Conservation (phyloP, 176 grass and related monocot species). For the Oryza meridionalis region DNA sequence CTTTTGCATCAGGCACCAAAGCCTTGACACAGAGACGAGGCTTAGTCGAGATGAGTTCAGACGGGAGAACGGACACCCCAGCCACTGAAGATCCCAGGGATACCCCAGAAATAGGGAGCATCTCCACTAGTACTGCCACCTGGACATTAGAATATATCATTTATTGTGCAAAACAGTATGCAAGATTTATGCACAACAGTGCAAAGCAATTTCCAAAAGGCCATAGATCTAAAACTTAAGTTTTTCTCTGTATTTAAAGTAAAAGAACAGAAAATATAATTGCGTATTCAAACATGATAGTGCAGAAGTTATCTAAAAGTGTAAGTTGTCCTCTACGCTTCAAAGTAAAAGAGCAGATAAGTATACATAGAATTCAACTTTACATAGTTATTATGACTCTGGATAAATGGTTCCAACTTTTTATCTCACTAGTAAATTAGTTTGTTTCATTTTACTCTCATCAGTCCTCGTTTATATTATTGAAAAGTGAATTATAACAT, state of each 20-base stretch:
- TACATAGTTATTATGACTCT: not conserved
- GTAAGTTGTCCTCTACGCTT: not conserved
- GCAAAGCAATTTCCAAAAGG: not conserved
- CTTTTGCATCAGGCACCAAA: conserved; percentile 63
- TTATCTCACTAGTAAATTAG: not conserved
- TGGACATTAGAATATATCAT: conserved; percentile 34
- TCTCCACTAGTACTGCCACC: conserved; percentile 83
- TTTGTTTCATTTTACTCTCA: not conserved
- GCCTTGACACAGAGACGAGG: conserved; percentile 64
- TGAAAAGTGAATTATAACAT: not conserved
- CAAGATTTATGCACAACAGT: not conserved
- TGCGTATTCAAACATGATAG: not conserved
- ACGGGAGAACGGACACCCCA: conserved; percentile 62
- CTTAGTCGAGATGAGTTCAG: conserved; percentile 64
- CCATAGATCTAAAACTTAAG: not conserved
- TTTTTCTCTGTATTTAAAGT: not conserved
- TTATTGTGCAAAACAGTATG: not conserved
- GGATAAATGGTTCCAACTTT: not conserved
- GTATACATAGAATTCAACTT: not conserved
- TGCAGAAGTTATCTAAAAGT: not conserved
- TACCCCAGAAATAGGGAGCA: conserved; percentile 73
- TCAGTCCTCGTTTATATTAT: not conserved
- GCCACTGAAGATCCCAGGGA: conserved; percentile 65
- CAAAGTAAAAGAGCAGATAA: not conserved
- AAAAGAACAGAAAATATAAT: not conserved